Evolutionary conservation across 306 rosid species (phyloP).

Genomic region (Malus orientalis): DNA sequence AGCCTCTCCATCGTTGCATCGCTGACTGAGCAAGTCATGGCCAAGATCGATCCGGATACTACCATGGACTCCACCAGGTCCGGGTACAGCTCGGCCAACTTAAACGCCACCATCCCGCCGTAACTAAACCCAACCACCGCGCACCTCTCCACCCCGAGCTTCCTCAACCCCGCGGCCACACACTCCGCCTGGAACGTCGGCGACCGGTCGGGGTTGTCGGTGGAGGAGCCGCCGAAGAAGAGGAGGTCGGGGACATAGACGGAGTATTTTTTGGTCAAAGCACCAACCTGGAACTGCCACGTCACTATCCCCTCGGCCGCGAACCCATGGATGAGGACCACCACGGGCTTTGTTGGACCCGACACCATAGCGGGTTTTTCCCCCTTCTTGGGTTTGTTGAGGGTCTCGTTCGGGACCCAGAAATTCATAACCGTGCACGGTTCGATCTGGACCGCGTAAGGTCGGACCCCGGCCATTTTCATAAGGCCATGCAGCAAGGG

Average conservation of each 20-base stretch:
- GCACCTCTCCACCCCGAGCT: conserved; percentile 66
- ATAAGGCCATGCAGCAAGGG: conserved; percentile 59
- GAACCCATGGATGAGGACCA: conserved; percentile 73
- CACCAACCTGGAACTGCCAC: conserved; percentile 62
- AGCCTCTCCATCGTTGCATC: conserved; percentile 14
- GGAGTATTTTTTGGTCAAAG: conserved; percentile 38
- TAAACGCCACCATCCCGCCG: conserved; percentile 77
- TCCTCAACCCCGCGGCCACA: conserved; percentile 43
- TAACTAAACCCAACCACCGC: conserved; percentile 69
- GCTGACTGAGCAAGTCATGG: conserved; percentile 33
- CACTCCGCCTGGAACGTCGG: conserved; percentile 71
- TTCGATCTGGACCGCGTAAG: conserved; percentile 65
- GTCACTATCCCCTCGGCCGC: conserved; percentile 78
- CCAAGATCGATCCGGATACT: conserved; percentile 43
- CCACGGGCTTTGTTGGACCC: conserved; percentile 57
- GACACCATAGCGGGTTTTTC: conserved; percentile 11
- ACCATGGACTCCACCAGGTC: conserved; percentile 49
- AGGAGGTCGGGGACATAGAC: conserved; percentile 81
- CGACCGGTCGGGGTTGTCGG: conserved; percentile 49
- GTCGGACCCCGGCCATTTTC: conserved; percentile 80
- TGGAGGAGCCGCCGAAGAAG: conserved; percentile 64
- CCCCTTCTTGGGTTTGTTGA: conserved; percentile 40
- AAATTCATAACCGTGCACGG: conserved; percentile 71
- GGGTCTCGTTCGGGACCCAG: conserved; percentile 64
- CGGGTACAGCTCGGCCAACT: conserved; percentile 50